Percentiles rank a stretch among this genome's conserved stretches.
These are phyloP conservation scores for Phytophthora fragariaefolia DNA, from an alignment of 352 stramenopile species.

Conservation along the genomic window DNA sequence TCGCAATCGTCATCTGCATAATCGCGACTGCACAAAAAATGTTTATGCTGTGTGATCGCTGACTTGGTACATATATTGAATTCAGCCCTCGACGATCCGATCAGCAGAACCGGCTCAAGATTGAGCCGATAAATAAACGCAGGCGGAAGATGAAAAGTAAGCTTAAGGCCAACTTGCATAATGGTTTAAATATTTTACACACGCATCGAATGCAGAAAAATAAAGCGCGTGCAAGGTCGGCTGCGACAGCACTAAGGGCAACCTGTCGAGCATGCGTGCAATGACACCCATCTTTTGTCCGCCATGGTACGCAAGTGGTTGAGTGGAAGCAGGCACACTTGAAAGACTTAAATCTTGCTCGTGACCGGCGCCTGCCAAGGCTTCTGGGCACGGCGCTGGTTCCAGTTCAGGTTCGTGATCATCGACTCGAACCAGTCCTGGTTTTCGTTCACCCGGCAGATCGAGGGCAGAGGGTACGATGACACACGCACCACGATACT, in stretches of 20 bases:
- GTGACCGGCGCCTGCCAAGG: slow-evolving; percentile 58
- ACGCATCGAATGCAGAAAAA: slow-evolving; percentile 32
- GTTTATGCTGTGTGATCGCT: neutral
- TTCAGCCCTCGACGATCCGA: slow-evolving; percentile 6
- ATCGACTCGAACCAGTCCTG: slow-evolving; percentile 94
- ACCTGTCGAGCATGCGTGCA: slow-evolving; percentile 9
- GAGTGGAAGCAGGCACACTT: slow-evolving; percentile 8
- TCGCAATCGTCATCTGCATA: slow-evolving; percentile 7
- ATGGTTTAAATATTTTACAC: slow-evolving; percentile 47
- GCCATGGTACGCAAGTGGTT: slow-evolving; percentile 17
- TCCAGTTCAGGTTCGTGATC: slow-evolving; percentile 94
- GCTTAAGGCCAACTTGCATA: slow-evolving; percentile 18
- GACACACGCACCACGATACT: slow-evolving; percentile 87
- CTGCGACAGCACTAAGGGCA: slow-evolving; percentile 9
- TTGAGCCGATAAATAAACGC: slow-evolving; percentile 2
- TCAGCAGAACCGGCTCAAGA: slow-evolving; percentile 20
- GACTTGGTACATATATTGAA: slow-evolving; percentile 4
- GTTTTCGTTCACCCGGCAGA: slow-evolving; percentile 90
- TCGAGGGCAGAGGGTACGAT: slow-evolving; percentile 87
- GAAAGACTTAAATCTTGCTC: slow-evolving; percentile 37
- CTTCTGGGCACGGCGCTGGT: slow-evolving; percentile 86
- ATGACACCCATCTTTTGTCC: slow-evolving; percentile 13
- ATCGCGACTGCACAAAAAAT: neutral
- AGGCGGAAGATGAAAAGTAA: slow-evolving; percentile 3
- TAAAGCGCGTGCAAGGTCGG: slow-evolving; percentile 33